Percentiles rank a stretch among this genome's conserved stretches.
Evolutionary conservation across 768 basidiomycete genomes (phyloP).

Genomic region (Clathrus columnatus): DNA sequence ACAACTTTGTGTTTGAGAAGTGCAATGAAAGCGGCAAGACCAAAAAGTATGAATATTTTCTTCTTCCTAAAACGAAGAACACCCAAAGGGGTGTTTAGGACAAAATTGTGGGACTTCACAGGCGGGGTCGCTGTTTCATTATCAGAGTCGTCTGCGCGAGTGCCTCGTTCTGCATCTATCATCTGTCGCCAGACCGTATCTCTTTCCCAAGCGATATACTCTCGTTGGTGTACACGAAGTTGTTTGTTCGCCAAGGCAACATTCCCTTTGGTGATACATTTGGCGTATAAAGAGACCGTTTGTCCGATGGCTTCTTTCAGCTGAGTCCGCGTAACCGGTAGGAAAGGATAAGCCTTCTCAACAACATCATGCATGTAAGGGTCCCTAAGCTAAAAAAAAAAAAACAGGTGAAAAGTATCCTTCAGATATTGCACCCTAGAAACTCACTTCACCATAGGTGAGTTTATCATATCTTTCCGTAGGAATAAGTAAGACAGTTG

Average conservation of each 20-base stretch:
- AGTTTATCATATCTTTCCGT: slow-evolving; percentile 89
- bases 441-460: slow-evolving; percentile 53
- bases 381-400: slow-evolving; percentile 53
- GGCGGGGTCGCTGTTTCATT: slow-evolving; percentile 5
- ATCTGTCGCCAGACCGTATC: slow-evolving; percentile 97
- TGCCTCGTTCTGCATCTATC: slow-evolving; percentile 75
- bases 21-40: slow-evolving; percentile 46
- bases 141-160: slow-evolving; percentile 31
- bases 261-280: slow-evolving; percentile 77
- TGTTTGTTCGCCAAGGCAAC: slow-evolving; percentile 61
- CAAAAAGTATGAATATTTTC: slow-evolving; percentile 47
- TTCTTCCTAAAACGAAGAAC: slow-evolving; percentile 40
- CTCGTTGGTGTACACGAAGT: slow-evolving; percentile 77
- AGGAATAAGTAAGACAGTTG: slow-evolving; percentile 9
- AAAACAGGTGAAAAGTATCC: background rate
- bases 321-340: slow-evolving; percentile 47
- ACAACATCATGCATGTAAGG: slow-evolving; percentile 66
- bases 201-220: slow-evolving; percentile 94
- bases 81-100: slow-evolving; percentile 49
- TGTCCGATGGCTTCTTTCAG: slow-evolving; percentile 48
- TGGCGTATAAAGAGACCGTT: slow-evolving; percentile 69
- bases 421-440: background rate
- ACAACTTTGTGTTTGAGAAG: slow-evolving; percentile 56
- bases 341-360: slow-evolving; percentile 62
- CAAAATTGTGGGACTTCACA: slow-evolving; percentile 4